phyloP scores from a whole-genome alignment of 2,329 filamentous ascomycete species.

The Furcasterigmium sp. region DNA sequence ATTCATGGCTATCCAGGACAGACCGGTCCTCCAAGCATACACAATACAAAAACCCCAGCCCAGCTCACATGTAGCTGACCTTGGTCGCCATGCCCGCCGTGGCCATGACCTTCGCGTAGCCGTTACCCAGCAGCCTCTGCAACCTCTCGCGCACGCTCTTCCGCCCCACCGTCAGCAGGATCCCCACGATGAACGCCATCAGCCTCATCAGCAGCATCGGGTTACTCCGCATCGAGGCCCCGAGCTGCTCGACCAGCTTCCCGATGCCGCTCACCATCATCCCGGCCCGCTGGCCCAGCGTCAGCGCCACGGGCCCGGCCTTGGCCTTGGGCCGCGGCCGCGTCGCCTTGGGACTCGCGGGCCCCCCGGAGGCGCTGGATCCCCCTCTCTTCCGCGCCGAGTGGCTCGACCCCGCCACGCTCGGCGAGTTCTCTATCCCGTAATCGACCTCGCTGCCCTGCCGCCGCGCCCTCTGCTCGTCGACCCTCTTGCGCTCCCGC shows the following conservation, averaged over 20 bases:
- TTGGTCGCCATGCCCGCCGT: conserved; percentile 97
- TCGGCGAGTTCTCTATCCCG: conserved; percentile 55
- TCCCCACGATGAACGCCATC: conserved; percentile 72
- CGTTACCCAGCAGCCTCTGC: conserved; percentile 59
- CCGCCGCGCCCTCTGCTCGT: conserved; percentile 46
- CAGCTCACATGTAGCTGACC: conserved; percentile 81
- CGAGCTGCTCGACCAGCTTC: conserved; percentile 44
- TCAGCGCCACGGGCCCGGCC: conserved; percentile 22
- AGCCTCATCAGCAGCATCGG: conserved; percentile 55
- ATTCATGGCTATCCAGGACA: too few relatives aligned
- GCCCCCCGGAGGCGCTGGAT: conserved; percentile 24
- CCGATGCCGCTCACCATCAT: conserved; percentile 49
- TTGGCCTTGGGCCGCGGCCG: conserved; percentile 23
- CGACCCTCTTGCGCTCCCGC: conserved; percentile 43
- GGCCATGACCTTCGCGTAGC: conserved; percentile 75
- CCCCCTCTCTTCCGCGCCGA: conserved; percentile 20
- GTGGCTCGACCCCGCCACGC: conserved; percentile 27
- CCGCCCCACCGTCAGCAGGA: conserved; percentile 71
- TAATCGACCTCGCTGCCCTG: conserved; percentile 61
- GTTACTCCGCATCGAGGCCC: conserved; percentile 47
- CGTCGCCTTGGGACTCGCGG: conserved; percentile 17
- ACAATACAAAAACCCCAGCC: too few relatives aligned
- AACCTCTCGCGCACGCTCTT: conserved; percentile 71
- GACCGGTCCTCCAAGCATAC: too few relatives aligned
- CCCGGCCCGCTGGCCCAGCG: conserved; percentile 42